A percentile compares a stretch with the other conserved stretches of the same genome.
phyloP scores from a whole-genome alignment of 306 rosid species.

The Pyrus bretschneideri region DNA sequence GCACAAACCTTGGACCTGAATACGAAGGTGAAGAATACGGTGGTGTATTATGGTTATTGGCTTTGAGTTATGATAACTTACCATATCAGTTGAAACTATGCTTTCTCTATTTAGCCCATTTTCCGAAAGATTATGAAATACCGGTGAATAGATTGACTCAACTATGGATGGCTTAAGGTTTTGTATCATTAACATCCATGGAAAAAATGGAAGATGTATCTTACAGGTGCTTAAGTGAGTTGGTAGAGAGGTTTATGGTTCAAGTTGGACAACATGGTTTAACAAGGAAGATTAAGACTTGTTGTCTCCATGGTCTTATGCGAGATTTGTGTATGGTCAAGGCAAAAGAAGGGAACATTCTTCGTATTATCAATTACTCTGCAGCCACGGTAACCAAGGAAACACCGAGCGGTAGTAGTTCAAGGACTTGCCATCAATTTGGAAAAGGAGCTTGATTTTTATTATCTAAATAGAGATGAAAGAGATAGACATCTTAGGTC shows the following conservation, averaged over 20 bases:
- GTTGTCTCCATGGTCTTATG: neutral
- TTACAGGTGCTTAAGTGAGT: neutral
- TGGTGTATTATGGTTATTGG: conserved; percentile 2
- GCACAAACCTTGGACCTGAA: neutral
- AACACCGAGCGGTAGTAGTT: neutral
- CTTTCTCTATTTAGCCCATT: neutral
- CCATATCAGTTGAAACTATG: neutral
- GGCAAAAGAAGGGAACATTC: neutral
- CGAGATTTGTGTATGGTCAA: neutral
- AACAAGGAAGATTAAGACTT: neutral
- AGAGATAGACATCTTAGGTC: neutral
- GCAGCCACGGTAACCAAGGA: no score
- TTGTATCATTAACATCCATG: neutral
- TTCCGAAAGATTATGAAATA: conserved; percentile 3
- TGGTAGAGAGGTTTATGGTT: conserved; percentile 4
- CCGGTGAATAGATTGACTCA: neutral
- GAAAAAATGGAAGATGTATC: neutral
- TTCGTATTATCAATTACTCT: neutral
- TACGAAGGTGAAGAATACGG: neutral
- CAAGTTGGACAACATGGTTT: neutral
- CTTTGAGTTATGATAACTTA: conserved; percentile 3
- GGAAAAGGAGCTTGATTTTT: fast-evolving
- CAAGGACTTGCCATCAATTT: neutral
- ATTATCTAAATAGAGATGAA: neutral
- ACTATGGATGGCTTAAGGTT: conserved; percentile 13